Conservation (phyloP, 805 yeast species). For the Lachancea fermentati region DNA sequence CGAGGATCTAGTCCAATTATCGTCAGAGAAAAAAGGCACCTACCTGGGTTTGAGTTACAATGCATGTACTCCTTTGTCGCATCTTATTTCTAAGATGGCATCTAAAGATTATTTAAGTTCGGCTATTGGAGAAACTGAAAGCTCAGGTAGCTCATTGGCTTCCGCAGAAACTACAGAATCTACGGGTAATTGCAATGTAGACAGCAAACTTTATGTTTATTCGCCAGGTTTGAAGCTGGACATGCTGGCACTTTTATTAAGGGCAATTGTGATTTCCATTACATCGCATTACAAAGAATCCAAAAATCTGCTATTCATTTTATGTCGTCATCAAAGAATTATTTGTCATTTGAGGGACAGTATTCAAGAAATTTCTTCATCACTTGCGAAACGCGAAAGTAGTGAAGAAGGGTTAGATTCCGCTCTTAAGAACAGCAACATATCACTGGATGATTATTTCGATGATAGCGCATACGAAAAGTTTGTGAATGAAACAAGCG, state of each 20-base stretch:
- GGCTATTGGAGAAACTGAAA: conserved; percentile 7
- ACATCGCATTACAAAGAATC: conserved; percentile 48
- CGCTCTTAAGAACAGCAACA: background rate
- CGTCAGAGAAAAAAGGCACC: conserved; percentile 31
- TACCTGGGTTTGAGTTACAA: conserved; percentile 45
- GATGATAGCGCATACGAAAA: conserved; percentile 5
- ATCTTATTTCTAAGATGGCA: conserved; percentile 32
- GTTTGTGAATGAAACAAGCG: background rate
- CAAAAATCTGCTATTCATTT: conserved; percentile 46
- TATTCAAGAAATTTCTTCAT: conserved; percentile 18
- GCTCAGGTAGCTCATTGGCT: background rate
- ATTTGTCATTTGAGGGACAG: conserved; percentile 26
- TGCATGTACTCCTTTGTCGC: conserved; percentile 43
- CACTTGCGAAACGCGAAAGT: conserved; percentile 10
- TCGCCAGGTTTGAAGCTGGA: conserved; percentile 43
- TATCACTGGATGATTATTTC: conserved; percentile 12
- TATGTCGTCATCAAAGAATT: conserved; percentile 36
- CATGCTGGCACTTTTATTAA: conserved; percentile 50
- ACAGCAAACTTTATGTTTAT: conserved; percentile 11
- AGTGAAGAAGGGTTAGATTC: background rate
- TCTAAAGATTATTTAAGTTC: conserved; percentile 24
- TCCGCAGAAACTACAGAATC: conserved; percentile 1
- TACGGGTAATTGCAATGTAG: conserved; percentile 3
- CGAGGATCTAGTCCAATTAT: conserved; percentile 18
- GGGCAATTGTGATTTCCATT: conserved; percentile 49